These are phyloP conservation scores for Corymbia citriodora DNA, from an alignment of 441 rosid species.

Conservation along the genomic window DNA sequence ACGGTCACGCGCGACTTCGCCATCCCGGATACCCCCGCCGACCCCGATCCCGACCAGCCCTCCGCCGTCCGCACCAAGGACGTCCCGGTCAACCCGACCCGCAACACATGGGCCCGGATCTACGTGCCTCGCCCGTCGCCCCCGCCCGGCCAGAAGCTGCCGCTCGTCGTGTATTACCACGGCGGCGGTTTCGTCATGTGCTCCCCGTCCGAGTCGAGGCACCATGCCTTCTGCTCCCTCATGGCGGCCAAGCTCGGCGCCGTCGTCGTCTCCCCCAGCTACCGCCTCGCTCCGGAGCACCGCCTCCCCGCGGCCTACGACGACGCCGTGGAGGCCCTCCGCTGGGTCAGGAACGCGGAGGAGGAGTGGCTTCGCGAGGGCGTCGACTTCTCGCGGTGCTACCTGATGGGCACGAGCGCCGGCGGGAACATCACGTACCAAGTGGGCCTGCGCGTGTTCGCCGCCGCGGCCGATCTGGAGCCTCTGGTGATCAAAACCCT, in stretches of 20 bases:
- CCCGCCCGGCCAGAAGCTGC: constrained; percentile 19
- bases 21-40: constrained; percentile 1
- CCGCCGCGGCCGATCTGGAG: neutral
- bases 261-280: constrained; percentile 27
- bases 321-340: constrained; percentile 35
- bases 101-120: constrained; percentile 34
- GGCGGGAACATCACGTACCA: constrained; percentile 43
- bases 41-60: constrained; percentile 16
- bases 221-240: constrained; percentile 21
- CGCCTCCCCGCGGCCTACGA: constrained; percentile 55
- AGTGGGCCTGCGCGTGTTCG: constrained; percentile 15
- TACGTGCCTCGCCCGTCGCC: constrained; percentile 23
- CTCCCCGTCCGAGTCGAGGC: constrained; percentile 2
- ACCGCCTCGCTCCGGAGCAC: constrained; percentile 55
- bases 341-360: constrained; percentile 14
- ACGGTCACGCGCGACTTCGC: constrained; percentile 29
- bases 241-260: constrained; percentile 20
- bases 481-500: constrained; percentile 43
- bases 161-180: constrained; percentile 41
- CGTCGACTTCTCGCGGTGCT: constrained; percentile 29
- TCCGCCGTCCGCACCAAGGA: constrained; percentile 22
- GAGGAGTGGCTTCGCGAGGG: constrained; percentile 30
- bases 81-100: constrained; percentile 23
- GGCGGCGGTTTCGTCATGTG: constrained; percentile 44
- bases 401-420: constrained; percentile 43